Base-by-base conservation (phyloP, 2,329 filamentous ascomycete species). In the Cordyceps militaris region DNA sequence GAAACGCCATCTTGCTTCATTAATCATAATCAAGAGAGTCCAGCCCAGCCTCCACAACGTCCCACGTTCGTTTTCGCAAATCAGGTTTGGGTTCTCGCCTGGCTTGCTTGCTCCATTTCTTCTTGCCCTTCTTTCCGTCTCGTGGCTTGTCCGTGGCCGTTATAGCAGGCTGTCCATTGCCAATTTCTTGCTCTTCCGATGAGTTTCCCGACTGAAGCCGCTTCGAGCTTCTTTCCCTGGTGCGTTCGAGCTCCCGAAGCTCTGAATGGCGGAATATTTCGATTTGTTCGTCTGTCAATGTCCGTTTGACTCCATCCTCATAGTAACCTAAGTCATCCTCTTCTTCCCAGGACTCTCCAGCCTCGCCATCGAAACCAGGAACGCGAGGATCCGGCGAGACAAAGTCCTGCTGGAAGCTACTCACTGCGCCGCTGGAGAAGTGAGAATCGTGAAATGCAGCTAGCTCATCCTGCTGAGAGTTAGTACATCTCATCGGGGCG, bases 211-310 rank as follows among this genome's bases (percentile, higher is more conserved):
- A 42, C 16, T 19, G 7, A 28, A 28, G 38, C 21, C 40, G 14
- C 40, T 62, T 46, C 26, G 40, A 11, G 19, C 66, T 70, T 58
- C 70, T 75, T 43, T 72, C 71, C 52, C 72, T 69, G 60, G 79
- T 75, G 61, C 83, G 82, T 26, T 89, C 75, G 40, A 96, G 75
- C 13, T 82, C 73, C 66, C 94, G 86, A 23, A 96, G 81, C 71
- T 97, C 93, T 2, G 89, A 93, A 68, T 95, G 90, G 61, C 92
- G 82, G 69, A 97, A 97, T 61, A 96, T 93, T 55, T 84, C 83
- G 64, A 97, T 90, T 74, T 97, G 89, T 64, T 91, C 89, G 66
- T 97, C 89, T 10, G 92, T 97, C 65, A 97, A 77, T 19, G 91
- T 96, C 42, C 93, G 87, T 69, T 94, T 94, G 61, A 85, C 83